Base-by-base conservation (phyloP, 441 rosid genomes). In the Raphanus hybrid region DNA sequence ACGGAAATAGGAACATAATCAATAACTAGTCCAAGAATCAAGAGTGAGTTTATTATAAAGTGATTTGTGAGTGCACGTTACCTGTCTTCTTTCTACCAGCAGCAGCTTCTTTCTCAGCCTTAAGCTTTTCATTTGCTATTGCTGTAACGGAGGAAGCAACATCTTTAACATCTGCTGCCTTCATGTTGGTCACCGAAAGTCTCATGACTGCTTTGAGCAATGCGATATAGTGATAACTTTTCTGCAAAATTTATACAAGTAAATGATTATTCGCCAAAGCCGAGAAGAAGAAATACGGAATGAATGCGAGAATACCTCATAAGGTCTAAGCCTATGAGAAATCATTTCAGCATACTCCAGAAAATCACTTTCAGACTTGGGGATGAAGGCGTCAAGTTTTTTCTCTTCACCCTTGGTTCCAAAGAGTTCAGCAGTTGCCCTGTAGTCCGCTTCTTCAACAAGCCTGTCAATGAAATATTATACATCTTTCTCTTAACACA, bases 311-410 rank as follows among this genome's bases (percentile, higher is more conserved):
- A 75, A 48, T 61, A 93, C 99, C 97, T 96, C 97, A 75, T 82
- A 85, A 10, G 92, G 77, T 54, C 77, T 86, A 78, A 96, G 92
- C 83, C 82, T 90, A 74, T 88, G 83, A 75, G 98, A 84, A 82
- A 95, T 76, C 71, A 96, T 81, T 82, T 96, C 98, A 15, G 98
- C 97, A 83, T 91, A 96, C 78, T 96, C 99, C 81, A 58, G 0
- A 73, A 93, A 96, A 74, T 96, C 99, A 64, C 86, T 83, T 84
- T 96, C 98, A 23, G 99, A 87, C 83, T 96, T 92, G n/a, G 99
- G 99, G 81, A 96, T 92, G 78, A 93, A 93, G 71, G 62, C 78
- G 68, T 93, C 92, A 10, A 89, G 83, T 41, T 70, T 87, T 73
- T 86, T 89, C 60, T 88, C 94, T 77, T 87, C 94, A 15, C 68